Evolutionary conservation across 345 rosid species (phyloP).

Genomic region (Crucihimalaya himalaica): DNA sequence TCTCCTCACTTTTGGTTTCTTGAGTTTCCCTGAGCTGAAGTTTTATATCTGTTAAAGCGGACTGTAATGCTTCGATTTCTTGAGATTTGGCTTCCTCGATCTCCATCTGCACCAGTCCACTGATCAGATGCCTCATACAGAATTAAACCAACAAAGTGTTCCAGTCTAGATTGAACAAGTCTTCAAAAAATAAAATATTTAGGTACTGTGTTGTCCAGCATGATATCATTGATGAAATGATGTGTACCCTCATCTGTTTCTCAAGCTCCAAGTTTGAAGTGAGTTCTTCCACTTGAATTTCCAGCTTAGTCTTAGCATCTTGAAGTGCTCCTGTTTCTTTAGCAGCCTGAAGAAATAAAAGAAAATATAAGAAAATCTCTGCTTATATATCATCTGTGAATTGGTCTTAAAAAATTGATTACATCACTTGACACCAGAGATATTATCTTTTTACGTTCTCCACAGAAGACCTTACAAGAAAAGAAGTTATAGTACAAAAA

Average conservation of each 20-base stretch:
- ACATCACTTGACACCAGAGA: neutral
- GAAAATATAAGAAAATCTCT: slow-evolving; percentile 5
- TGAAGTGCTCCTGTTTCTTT: slow-evolving; percentile 47
- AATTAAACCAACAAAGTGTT: slow-evolving; percentile 28
- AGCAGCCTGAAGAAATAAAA: slow-evolving; percentile 36
- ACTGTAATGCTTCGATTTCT: slow-evolving; percentile 46
- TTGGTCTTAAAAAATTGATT: neutral
- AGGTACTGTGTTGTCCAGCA: slow-evolving; percentile 7
- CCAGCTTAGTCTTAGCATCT: slow-evolving; percentile 44
- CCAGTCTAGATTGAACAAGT: neutral
- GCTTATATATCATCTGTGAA: neutral
- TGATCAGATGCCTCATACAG: slow-evolving; percentile 35
- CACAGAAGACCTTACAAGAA: neutral
- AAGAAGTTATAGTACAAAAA: neutral
- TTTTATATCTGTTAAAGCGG: slow-evolving; percentile 40
- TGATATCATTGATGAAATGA: slow-evolving; percentile 15
- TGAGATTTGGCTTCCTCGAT: slow-evolving; percentile 55
- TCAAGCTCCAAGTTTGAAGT: slow-evolving; percentile 47
- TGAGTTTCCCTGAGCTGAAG: slow-evolving; percentile 69
- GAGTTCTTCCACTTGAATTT: slow-evolving; percentile 44
- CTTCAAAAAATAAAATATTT: slow-evolving; percentile 4
- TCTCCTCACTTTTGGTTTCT: slow-evolving; percentile 50
- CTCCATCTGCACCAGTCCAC: slow-evolving; percentile 57
- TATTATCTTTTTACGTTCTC: neutral
- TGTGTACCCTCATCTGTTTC: slow-evolving; percentile 42